Percentiles rank a stretch among this genome's conserved stretches.
phyloP scores from a whole-genome alignment of 208 protist genomes.

The Blastocrithidia nonstop region DNA sequence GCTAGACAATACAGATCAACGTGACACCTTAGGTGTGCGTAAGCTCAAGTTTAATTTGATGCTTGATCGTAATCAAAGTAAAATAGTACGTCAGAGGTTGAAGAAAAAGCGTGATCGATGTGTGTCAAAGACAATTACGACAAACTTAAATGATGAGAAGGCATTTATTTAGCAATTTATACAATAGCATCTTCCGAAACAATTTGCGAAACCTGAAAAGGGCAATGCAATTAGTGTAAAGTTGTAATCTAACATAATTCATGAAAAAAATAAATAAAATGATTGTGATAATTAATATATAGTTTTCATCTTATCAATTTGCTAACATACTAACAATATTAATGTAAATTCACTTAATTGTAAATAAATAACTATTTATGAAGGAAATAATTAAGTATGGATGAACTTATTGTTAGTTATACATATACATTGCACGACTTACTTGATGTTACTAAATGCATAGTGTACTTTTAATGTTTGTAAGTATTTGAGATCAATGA shows the following conservation, averaged over 20 bases:
- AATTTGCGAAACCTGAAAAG: no score
- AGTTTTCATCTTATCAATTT: no score
- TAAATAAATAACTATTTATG: no score
- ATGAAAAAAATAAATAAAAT: slow-evolving; percentile 3
- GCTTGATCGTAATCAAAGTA: slow-evolving; percentile 60
- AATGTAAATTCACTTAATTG: no score
- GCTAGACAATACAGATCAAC: slow-evolving; percentile 66
- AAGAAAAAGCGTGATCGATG: slow-evolving; percentile 20
- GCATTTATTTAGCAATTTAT: slow-evolving; percentile 59
- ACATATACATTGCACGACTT: no score
- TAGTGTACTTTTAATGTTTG: no score
- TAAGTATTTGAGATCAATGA: no score
- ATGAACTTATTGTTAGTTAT: no score
- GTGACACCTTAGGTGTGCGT: slow-evolving; percentile 52
- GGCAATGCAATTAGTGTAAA: neutral
- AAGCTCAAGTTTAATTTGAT: slow-evolving; percentile 63
- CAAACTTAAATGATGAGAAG: slow-evolving; percentile 30
- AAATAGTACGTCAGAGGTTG: slow-evolving; percentile 29
- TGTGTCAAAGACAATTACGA: slow-evolving; percentile 6
- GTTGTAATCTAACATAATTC: neutral
- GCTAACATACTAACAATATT: no score
- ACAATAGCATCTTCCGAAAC: slow-evolving; percentile 14
- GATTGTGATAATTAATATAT: slow-evolving; percentile 1
- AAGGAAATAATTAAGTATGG: no score
- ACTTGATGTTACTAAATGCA: no score